Percentiles rank a stretch among this genome's conserved stretches.
phyloP scores from a whole-genome alignment of 495 filamentous ascomycete species.

The Xylaria nigripes region DNA sequence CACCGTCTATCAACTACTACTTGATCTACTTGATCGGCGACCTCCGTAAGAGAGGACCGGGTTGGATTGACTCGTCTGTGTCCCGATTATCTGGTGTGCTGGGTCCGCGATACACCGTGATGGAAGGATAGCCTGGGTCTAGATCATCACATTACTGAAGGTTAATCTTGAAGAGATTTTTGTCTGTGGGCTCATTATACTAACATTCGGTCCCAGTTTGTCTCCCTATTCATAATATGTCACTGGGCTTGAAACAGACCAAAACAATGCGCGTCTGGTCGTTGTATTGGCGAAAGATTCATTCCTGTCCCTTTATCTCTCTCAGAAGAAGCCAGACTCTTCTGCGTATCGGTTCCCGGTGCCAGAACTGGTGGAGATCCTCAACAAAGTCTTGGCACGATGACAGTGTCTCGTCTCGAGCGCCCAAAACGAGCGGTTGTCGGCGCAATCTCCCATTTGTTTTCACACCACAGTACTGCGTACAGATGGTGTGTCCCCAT shows the following conservation, averaged over 20 bases:
- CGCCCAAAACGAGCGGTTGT: slow-evolving; percentile 1
- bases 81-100: not conserved
- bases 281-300: not conserved
- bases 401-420: not conserved
- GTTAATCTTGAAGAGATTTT: not conserved
- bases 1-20: slow-evolving; percentile 4
- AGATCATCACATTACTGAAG: not conserved
- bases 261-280: not conserved
- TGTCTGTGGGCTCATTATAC: not conserved
- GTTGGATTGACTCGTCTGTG: not conserved
- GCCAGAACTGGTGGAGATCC: not conserved
- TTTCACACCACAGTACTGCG: slow-evolving; percentile 6
- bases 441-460: slow-evolving; percentile 9
- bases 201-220: not conserved
- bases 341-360: slow-evolving; percentile 1
- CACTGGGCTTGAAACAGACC: not conserved
- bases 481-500: slow-evolving; percentile 15
- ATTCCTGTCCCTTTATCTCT: not conserved
- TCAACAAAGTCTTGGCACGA: slow-evolving; percentile 10
- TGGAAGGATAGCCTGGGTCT: not conserved
- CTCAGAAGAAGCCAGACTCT: not conserved
- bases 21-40: slow-evolving; percentile 2
- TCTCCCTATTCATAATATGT: not conserved
- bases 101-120: not conserved
- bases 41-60: slow-evolving; percentile 1